phyloP scores from a whole-genome alignment of 306 rosid species.

The Medicago lupulina region DNA sequence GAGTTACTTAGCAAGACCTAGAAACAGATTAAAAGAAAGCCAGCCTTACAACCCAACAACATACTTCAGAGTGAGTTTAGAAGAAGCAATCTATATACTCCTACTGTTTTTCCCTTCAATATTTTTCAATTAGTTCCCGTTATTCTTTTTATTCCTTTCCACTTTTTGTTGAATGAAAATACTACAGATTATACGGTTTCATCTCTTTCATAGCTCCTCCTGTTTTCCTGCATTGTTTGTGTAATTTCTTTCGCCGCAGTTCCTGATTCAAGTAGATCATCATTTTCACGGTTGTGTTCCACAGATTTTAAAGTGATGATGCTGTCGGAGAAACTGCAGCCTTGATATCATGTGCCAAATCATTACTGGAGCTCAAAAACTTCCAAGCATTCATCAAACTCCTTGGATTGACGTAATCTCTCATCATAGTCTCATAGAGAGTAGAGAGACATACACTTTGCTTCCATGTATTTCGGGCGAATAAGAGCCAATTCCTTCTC shows the following conservation, averaged over 20 bases:
- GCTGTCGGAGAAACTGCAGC: constrained; percentile 61
- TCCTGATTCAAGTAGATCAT: constrained; percentile 59
- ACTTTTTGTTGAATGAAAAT: constrained; percentile 70
- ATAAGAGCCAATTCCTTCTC: constrained; percentile 61
- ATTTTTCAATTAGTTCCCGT: neutral
- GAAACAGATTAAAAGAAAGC: constrained; percentile 4
- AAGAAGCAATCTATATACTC: no score
- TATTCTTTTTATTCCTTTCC: constrained; percentile 9
- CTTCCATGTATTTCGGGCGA: no score
- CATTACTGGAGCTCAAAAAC: no score
- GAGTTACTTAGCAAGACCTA: constrained; percentile 5
- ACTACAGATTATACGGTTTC: constrained; percentile 78
- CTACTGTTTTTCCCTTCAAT: neutral
- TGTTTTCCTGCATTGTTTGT: constrained; percentile 57
- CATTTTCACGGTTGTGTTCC: constrained; percentile 63
- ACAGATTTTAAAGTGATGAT: constrained; percentile 61
- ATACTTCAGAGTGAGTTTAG: no score
- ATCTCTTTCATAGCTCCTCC: constrained; percentile 64
- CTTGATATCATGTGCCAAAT: no score
- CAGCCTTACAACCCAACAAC: constrained; percentile 27
- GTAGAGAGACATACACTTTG: no score
- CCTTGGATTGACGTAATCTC: no score
- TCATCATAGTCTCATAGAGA: no score
- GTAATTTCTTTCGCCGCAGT: constrained; percentile 60
- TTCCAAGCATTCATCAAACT: no score